These are phyloP conservation scores for Colletotrichum karsti DNA, from an alignment of 2,329 filamentous ascomycete species.

Conservation along the genomic window DNA sequence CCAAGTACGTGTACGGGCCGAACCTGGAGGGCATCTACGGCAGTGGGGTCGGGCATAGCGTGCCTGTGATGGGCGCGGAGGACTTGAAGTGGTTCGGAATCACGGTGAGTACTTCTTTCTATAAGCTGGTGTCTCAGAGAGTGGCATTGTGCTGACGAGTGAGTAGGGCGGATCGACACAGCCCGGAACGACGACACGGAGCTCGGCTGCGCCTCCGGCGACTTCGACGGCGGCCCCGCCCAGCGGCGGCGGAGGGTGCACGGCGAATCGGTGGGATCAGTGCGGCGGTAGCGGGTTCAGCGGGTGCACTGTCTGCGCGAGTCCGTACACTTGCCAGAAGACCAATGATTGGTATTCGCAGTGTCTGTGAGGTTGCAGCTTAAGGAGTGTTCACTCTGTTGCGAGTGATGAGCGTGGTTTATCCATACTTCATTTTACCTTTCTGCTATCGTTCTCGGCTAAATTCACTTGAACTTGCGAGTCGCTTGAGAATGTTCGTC, in stretches of 20 bases:
- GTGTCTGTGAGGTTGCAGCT: constrained; percentile 18
- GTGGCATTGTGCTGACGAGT: not conserved
- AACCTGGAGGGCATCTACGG: constrained; percentile 43
- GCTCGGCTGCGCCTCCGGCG: constrained; percentile 17
- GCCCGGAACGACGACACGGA: constrained; percentile 23
- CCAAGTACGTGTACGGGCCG: constrained; percentile 41
- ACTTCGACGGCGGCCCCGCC: constrained; percentile 23
- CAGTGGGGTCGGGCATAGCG: constrained; percentile 40
- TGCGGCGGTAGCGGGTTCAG: constrained; percentile 31
- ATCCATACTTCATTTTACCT: not conserved
- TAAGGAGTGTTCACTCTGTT: no score
- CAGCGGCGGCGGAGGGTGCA: constrained; percentile 9
- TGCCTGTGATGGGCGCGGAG: constrained; percentile 40
- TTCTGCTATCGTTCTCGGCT: no score
- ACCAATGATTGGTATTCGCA: constrained; percentile 31
- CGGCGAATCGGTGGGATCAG: constrained; percentile 28
- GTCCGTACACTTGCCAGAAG: constrained; percentile 25
- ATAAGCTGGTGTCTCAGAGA: not conserved
- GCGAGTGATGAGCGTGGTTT: not conserved
- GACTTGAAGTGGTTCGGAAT: constrained; percentile 35
- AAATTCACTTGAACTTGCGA: no score
- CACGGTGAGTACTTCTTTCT: not conserved
- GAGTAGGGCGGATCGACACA: not conserved
- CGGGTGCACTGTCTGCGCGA: constrained; percentile 23
- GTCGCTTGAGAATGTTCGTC: no score